These are phyloP conservation scores for Fusarium xyrophilum DNA, from an alignment of 2,329 filamentous ascomycete species.

Conservation along the genomic window DNA sequence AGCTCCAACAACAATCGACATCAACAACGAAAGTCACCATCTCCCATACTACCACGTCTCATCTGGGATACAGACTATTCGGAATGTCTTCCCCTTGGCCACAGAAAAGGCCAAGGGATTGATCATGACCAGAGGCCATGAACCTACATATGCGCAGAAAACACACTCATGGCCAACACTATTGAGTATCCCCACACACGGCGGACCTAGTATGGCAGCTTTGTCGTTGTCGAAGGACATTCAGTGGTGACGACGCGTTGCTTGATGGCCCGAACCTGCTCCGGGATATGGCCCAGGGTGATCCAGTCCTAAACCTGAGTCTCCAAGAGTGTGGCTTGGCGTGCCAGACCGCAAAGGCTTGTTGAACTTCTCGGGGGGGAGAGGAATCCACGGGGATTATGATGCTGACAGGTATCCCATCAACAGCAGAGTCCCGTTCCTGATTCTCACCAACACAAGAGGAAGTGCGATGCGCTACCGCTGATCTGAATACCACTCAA, in stretches of 20 bases:
- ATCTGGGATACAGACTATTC: rapidly evolving
- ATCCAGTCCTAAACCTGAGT: background rate
- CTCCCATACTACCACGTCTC: rapidly evolving
- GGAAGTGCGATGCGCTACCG: background rate
- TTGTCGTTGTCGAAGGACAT: rapidly evolving
- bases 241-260: background rate
- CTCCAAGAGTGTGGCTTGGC: background rate
- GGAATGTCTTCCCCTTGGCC: constrained; percentile 42
- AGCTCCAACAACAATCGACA: background rate
- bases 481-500: background rate
- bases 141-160: constrained; percentile 49
- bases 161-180: constrained; percentile 12
- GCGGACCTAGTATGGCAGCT: rapidly evolving
- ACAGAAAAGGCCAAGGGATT: constrained; percentile 43
- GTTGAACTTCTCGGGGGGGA: background rate
- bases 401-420: background rate
- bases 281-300: background rate
- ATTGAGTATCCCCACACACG: background rate
- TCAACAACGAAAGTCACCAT: background rate
- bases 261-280: background rate
- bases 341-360: background rate
- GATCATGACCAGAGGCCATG: constrained; percentile 46
- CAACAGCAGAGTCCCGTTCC: background rate
- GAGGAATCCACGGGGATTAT: background rate
- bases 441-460: background rate